Conservation (phyloP, 2,329 filamentous ascomycete genomes). For the Claviceps purpurea region DNA sequence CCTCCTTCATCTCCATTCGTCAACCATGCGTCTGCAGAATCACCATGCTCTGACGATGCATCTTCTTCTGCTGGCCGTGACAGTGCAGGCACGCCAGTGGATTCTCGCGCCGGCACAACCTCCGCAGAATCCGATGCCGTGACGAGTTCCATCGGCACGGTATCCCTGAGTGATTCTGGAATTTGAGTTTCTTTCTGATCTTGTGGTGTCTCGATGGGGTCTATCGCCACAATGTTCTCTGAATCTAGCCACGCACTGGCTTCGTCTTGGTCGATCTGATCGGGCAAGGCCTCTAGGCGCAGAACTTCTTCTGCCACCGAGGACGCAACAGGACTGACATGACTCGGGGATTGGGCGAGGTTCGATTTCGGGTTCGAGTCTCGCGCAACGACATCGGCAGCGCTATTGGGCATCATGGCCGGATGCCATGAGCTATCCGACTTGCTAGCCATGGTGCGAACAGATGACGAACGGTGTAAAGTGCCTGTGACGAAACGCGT, state of each 20-base stretch:
- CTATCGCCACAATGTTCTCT: constrained; percentile 6
- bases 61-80: not conserved
- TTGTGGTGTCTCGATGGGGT: not conserved
- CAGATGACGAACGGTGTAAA: constrained; percentile 2
- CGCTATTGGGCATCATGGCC: constrained; percentile 24
- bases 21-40: constrained; percentile 1
- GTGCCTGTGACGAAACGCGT: not conserved
- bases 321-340: not conserved
- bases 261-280: constrained; percentile 6
- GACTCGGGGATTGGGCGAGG: not conserved
- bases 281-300: not conserved
- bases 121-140: not conserved
- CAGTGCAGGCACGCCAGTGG: not conserved
- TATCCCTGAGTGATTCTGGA: not conserved
- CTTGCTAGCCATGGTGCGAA: constrained; percentile 24
- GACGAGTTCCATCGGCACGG: not conserved
- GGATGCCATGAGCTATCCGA: constrained; percentile 26
- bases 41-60: not conserved
- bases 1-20: constrained; percentile 8
- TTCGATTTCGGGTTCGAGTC: not conserved
- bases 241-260: constrained; percentile 12
- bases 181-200: not conserved
- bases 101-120: not conserved
- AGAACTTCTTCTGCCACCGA: not conserved
- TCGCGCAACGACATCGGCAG: constrained; percentile 1